phyloP scores from a whole-genome alignment of 345 rosid genomes.

The Dovyalis caffra region DNA sequence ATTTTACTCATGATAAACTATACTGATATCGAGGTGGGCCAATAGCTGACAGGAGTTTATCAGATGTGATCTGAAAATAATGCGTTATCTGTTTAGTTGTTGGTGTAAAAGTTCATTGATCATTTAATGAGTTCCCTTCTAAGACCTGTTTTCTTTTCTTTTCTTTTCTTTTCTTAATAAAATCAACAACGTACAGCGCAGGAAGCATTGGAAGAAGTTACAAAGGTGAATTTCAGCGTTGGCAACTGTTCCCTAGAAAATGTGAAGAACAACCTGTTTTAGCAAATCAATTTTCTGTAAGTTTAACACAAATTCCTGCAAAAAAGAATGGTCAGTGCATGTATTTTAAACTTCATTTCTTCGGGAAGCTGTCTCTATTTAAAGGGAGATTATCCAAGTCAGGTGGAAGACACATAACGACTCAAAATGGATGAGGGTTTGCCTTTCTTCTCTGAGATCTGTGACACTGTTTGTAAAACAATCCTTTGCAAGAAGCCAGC shows the following conservation, averaged over 20 bases:
- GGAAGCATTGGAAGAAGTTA: slow-evolving; percentile 95
- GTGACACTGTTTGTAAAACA: not conserved
- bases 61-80: not conserved
- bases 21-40: not conserved
- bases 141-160: not conserved
- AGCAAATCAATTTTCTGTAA: slow-evolving; percentile 94
- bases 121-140: not conserved
- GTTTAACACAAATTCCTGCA: slow-evolving; percentile 22
- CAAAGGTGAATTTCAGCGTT: slow-evolving; percentile 86
- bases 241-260: slow-evolving; percentile 73
- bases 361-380: not conserved
- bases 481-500: not conserved
- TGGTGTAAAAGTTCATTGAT: not conserved
- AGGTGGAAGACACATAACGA: not conserved
- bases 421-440: not conserved
- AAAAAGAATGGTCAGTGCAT: not conserved
- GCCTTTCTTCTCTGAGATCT: not conserved
- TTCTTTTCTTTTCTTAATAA: not conserved
- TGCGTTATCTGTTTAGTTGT: not conserved
- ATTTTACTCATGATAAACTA: not conserved
- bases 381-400: not conserved
- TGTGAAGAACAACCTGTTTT: slow-evolving; percentile 75
- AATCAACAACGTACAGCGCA: slow-evolving; percentile 34
- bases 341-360: not conserved
- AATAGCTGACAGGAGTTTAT: not conserved